A percentile compares a stretch with the other conserved stretches of the same genome.
phyloP scores from a whole-genome alignment of 257 asterid genomes.

The Salvia hispanica region DNA sequence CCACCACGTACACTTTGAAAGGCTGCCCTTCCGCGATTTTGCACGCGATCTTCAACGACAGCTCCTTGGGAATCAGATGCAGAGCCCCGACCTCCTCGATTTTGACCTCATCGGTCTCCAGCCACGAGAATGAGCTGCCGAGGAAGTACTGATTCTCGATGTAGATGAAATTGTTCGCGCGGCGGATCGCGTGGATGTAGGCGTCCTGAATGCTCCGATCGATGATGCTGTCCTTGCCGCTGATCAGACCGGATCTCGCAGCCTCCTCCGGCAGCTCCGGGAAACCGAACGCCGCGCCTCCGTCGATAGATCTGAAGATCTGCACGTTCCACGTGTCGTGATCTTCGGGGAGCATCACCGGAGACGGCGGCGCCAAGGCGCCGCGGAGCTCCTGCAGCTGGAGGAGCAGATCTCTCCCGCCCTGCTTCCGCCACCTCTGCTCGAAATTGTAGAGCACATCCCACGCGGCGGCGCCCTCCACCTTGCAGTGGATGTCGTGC shows the following conservation, averaged over 20 bases:
- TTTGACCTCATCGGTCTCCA: slow-evolving; percentile 28
- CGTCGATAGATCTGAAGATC: slow-evolving; percentile 42
- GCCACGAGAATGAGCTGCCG: slow-evolving; percentile 41
- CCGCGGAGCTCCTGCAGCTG: slow-evolving; percentile 29
- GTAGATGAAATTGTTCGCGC: slow-evolving; percentile 38
- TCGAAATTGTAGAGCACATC: slow-evolving; percentile 44
- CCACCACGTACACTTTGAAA: slow-evolving; percentile 35
- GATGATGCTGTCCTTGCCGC: slow-evolving; percentile 42
- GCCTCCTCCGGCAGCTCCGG: slow-evolving; percentile 40
- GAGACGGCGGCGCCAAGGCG: slow-evolving; percentile 35
- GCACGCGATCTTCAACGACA: slow-evolving; percentile 38
- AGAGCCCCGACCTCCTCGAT: slow-evolving; percentile 32
- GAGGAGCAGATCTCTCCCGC: slow-evolving; percentile 31
- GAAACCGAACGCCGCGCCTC: slow-evolving; percentile 48
- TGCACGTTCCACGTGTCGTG: slow-evolving; percentile 42
- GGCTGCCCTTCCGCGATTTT: slow-evolving; percentile 36
- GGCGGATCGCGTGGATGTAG: slow-evolving; percentile 42
- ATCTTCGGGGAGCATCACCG: slow-evolving; percentile 34
- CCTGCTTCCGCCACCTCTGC: slow-evolving; percentile 46
- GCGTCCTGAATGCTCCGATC: slow-evolving; percentile 48
- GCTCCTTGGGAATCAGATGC: slow-evolving; percentile 39
- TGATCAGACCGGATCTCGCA: slow-evolving; percentile 34
- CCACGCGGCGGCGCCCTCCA: slow-evolving; percentile 45
- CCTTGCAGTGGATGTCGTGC: slow-evolving; percentile 44
- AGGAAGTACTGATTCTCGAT: slow-evolving; percentile 43